These are phyloP conservation scores for Myxozyma vanderwaltii DNA, from an alignment of 805 yeast species.

Conservation along the genomic window DNA sequence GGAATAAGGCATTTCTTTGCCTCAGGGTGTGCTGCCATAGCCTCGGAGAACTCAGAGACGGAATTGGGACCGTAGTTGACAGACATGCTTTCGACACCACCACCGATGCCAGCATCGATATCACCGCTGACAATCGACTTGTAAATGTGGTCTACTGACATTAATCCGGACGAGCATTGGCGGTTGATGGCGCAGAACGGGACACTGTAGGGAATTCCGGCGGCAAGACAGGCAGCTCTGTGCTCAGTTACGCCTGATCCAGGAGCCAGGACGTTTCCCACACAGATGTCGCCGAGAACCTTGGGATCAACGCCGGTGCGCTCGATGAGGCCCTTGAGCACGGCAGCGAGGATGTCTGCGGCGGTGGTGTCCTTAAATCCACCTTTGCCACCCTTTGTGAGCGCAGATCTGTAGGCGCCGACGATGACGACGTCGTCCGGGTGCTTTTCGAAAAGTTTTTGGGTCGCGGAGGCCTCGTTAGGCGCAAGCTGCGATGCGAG, in stretches of 20 bases:
- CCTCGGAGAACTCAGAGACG: slow-evolving; percentile 59
- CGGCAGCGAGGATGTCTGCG: slow-evolving; percentile 71
- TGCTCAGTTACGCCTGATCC: slow-evolving; percentile 97
- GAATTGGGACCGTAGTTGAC: slow-evolving; percentile 34
- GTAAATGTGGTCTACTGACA: slow-evolving; percentile 88
- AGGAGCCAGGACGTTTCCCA: slow-evolving; percentile 87
- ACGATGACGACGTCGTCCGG: slow-evolving; percentile 91
- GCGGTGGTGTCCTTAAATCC: slow-evolving; percentile 78
- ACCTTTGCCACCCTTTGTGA: slow-evolving; percentile 86
- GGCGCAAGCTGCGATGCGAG: slow-evolving; percentile 32
- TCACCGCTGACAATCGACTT: slow-evolving; percentile 85
- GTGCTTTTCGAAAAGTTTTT: slow-evolving; percentile 53
- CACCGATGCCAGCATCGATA: slow-evolving; percentile 86
- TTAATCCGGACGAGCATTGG: slow-evolving; percentile 92
- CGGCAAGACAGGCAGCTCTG: slow-evolving; percentile 86
- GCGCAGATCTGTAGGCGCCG: slow-evolving; percentile 87
- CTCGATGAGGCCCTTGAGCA: slow-evolving; percentile 63
- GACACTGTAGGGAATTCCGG: slow-evolving; percentile 80
- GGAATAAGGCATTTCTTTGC: slow-evolving; percentile 76
- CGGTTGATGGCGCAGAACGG: slow-evolving; percentile 86
- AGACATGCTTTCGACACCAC: slow-evolving; percentile 96
- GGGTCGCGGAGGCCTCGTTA: slow-evolving; percentile 36
- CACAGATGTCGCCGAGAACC: slow-evolving; percentile 78
- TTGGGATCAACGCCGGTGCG: slow-evolving; percentile 54
- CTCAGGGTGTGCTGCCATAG: slow-evolving; percentile 43